Evolutionary conservation across 2,329 filamentous ascomycete genomes (phyloP), one percentile per base, ranked within the genome.

Genomic region (Penicillium sp.): DNA sequence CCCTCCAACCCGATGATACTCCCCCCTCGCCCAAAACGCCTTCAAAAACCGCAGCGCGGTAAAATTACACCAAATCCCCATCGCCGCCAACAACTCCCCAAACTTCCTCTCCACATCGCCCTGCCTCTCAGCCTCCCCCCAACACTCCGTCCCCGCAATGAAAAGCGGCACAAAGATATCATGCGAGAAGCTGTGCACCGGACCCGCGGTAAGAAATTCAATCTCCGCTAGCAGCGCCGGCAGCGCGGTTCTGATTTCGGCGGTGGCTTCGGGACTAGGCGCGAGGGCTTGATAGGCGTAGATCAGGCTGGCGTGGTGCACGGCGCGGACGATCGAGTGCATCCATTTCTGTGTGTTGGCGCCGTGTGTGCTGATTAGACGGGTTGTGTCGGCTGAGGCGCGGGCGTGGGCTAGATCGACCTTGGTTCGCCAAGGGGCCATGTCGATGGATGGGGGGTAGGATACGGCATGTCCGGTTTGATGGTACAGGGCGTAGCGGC

Each of bases 111-210:
- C 47, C 14, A 63, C 41, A 2, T 43, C 41, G 10, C 14, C 28
- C 25, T 63, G 60, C 25, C 43, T 54, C 12, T 17, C 1, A 8
- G 11, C n/a, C 28, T 61, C 43, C 7, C 8, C 52, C 52, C 55
- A 57, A 37, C 64, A 62, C 31, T 68, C 66, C 14, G 25, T 62
- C 59, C 66, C 17, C 15, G 61, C 60, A 42, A 70, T 63, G 54
- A 70, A 70, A 1, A 67, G 47, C 14, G 68, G 68, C 34, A 68
- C 66, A 47, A 69, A 67, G 8, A 70, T 48, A 22, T 66, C 64
- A 20, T 70, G 68, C 11, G 67, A 63, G 47, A 69, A 63, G 10
- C 54, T 56, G 41, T 63, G 58, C 6, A 47, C 14, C 25, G 60
- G 20, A 10, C 54, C 41, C 3, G 54, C 31, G 1, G 54, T 54